Conservation (phyloP, 140 eudicot species). For the Erigeron philadelphicus region DNA sequence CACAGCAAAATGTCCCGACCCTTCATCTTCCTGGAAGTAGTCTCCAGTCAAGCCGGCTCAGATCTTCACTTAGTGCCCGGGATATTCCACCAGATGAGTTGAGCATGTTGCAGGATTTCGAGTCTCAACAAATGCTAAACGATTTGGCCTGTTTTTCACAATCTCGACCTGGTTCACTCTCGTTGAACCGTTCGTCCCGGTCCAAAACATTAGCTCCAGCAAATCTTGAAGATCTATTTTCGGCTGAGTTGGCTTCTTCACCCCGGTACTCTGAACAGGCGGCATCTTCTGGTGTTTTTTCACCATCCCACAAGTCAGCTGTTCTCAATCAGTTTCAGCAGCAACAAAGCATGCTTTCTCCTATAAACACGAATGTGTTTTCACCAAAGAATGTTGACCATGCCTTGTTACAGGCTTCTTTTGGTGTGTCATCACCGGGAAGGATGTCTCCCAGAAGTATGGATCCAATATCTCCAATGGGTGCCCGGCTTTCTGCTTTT, state of each 20-base stretch:
- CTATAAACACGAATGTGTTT: slow-evolving; percentile 67
- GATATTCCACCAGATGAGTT: slow-evolving; percentile 73
- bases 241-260: slow-evolving; percentile 68
- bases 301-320: slow-evolving; percentile 82
- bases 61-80: slow-evolving; percentile 80
- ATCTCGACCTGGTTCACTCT: slow-evolving; percentile 50
- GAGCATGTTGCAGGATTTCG: slow-evolving; percentile 55
- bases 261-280: slow-evolving; percentile 69
- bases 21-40: slow-evolving; percentile 92
- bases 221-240: slow-evolving; percentile 81
- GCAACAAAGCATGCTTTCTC: slow-evolving; percentile 79
- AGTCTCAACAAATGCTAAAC: slow-evolving; percentile 52
- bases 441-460: slow-evolving; percentile 82
- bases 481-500: slow-evolving; percentile 51
- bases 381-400: slow-evolving; percentile 69
- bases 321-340: slow-evolving; percentile 72
- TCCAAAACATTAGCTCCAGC: slow-evolving; percentile 68
- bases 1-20: slow-evolving; percentile 80
- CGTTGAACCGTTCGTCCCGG: slow-evolving; percentile 48
- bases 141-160: slow-evolving; percentile 64
- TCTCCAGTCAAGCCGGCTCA: slow-evolving; percentile 73
- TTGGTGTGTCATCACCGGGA: slow-evolving; percentile 29
- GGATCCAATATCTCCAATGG: slow-evolving; percentile 76
- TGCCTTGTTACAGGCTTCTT: slow-evolving; percentile 29
- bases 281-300: slow-evolving; percentile 45